Conservation (phyloP, 208 protist species). For the Zelonia costaricensis region DNA sequence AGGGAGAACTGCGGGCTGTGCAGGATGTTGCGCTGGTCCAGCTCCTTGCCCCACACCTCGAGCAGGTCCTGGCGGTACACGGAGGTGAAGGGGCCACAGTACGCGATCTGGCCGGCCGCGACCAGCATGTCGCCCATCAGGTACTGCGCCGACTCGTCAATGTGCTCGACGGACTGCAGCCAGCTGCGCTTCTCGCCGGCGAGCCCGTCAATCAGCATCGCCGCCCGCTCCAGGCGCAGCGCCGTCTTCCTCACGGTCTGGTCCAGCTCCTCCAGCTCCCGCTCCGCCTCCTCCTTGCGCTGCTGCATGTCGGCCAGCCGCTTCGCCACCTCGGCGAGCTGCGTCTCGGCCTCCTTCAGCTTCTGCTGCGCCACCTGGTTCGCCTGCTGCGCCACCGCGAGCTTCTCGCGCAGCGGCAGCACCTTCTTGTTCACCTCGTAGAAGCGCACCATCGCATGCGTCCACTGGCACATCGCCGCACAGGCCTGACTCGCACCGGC, state of each 20-base stretch:
- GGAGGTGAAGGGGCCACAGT: conserved; percentile 96
- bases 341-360: conserved; percentile 87
- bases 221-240: conserved; percentile 94
- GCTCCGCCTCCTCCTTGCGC: conserved; percentile 91
- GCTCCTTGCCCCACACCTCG: conserved; percentile 78
- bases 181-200: conserved; percentile 96
- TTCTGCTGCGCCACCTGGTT: conserved; percentile 92
- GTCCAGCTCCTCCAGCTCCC: conserved; percentile 95
- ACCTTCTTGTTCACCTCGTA: conserved; percentile 96
- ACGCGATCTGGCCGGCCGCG: conserved; percentile 95
- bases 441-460: conserved; percentile 98
- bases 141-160: conserved; percentile 86
- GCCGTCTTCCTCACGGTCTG: conserved; percentile 93
- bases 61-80: conserved; percentile 91
- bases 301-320: conserved; percentile 93
- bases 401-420: conserved; percentile 88
- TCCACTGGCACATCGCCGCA: conserved; percentile 98
- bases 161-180: conserved; percentile 86
- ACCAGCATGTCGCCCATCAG: conserved; percentile 96
- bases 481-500: conserved; percentile 95
- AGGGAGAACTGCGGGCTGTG: conserved; percentile 90
- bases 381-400: conserved; percentile 92
- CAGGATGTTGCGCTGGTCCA: conserved; percentile 74
- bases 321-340: conserved; percentile 92
- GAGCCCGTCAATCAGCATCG: conserved; percentile 96